Base-by-base conservation (phyloP, 1,139 yeast species). In the Taiozyma onychis region DNA sequence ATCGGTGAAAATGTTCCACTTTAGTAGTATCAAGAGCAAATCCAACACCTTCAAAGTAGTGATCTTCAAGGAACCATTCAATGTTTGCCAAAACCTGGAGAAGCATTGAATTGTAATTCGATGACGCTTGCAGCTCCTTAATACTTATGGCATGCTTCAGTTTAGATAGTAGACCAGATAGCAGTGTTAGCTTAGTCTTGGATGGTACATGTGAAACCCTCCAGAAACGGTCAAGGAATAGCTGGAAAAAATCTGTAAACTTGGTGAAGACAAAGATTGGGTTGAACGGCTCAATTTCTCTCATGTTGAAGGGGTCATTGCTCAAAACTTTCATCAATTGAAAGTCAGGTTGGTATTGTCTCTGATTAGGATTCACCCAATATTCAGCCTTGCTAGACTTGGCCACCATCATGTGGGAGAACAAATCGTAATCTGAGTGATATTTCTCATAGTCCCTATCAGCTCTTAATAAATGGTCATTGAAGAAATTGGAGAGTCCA, bases 1-100 rank as follows among this genome's bases (percentile, higher is more conserved):
- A 47, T 26, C 55, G 53, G 28, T 55, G 56, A 28, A 61, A 39
- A 42, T 54, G 48, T 30, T 54, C 60, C 39, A 56, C 10, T 21
- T 47, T 50, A 7, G 30, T 34, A n/a, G 21, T 30, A 43, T 34
- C 24, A 18, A 22, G 18, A 10, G 24, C 6, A 10, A 6, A 9
- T n/a, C 6, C 13, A 18, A 16, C 14, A 18, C 6, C 18, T 5
- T 18, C 41, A 11, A 37, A 11, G n/a, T 37, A 37, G 10, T 37
- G 14, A 18, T 37, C 14, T 10, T 37, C 41, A 5, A 37, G 18
- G 24, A 37, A 37, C 6, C 14, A 13, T 16, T 37, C 24, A 37
- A 37, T 8, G 14, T 18, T 37, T 7, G 13, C 41, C 24, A 37
- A 37, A 9, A 37, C 14, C 9, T 37, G 24, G 24, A 18, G 18